Conservation (phyloP, 2,329 filamentous ascomycete species). For the Delphinella strobiligena region DNA sequence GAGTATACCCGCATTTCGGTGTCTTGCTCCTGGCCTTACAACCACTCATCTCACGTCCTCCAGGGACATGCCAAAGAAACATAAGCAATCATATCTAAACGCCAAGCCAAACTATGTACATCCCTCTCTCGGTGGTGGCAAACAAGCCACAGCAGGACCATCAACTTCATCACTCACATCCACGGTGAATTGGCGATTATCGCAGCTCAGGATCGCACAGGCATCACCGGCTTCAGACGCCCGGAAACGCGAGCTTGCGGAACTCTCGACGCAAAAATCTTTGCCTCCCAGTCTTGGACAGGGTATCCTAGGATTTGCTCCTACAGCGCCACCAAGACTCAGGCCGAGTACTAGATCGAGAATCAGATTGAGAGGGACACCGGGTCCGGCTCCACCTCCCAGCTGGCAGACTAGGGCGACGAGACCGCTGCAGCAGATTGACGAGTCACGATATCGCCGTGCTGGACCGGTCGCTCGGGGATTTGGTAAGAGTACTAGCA, state of each 20-base stretch:
- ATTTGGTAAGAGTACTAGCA: conserved; percentile 10
- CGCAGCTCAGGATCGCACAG: conserved; percentile 33
- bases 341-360: conserved; percentile 26
- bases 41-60: too few species aligned
- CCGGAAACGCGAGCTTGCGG: conserved; percentile 32
- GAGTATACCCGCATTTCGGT: too few species aligned
- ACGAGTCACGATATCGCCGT: conserved; percentile 1
- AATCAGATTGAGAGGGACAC: conserved; percentile 20
- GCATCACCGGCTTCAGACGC: conserved; percentile 21
- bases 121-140: conserved; percentile 20
- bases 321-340: conserved; percentile 33
- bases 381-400: conserved; percentile 33
- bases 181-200: conserved; percentile 35
- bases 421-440: conserved; percentile 4
- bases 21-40: too few species aligned
- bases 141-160: conserved; percentile 11
- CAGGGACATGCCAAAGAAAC: conserved; percentile 39
- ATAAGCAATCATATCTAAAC: conserved; percentile 28
- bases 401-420: conserved; percentile 32
- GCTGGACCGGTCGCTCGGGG: not conserved
- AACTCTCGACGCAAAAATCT: conserved; percentile 28
- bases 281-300: conserved; percentile 31
- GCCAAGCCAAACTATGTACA: conserved; percentile 28
- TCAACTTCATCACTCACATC: conserved; percentile 14
- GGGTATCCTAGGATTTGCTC: conserved; percentile 32